Base-by-base conservation (phyloP, 805 yeast species). In the Schizosaccharomyces japonicus region DNA sequence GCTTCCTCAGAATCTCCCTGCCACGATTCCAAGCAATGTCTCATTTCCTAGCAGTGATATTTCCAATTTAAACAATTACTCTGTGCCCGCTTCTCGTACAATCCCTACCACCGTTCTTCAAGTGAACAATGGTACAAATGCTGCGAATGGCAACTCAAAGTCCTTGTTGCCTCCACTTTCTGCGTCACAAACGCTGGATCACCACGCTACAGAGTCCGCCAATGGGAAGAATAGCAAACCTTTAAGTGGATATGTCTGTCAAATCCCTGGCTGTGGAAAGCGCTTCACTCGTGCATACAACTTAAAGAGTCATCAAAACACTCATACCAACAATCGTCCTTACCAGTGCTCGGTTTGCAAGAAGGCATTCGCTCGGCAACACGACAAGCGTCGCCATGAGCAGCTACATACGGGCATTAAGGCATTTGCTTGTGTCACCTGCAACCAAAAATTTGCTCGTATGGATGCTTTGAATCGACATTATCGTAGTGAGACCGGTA, bases 241-340 rank as follows among this genome's bases (percentile, higher is more conserved):
- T 25, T 15, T 71, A 56, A 61, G 80, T 23, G 66, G 71, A 6
- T 80, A 72, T 60, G 78, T 58, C 63, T 87, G 96, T 60, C 75
- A 76, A 50, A 62, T 80, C 39, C 39, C 47, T 23, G 23, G 23
- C 23, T 87, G 98, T 62, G 84, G 76, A 36, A 84, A 83, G 61
- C 66, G 77, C 45, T 87, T 87, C 59, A 87, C 96, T 1, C 65
- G 96, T 49, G 94, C 95, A 0, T 90, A 90, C 60, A 90, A 90
- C 58, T 66, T 87, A 53, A 82, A 87, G 54, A 81, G 94, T 0
- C 98, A 87, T 62, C 65, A 80, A 57, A 67, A 95, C 50, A 87
- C 96, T 0, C 98, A 80, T 58, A 75, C 82, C 4, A 68, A 70
- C 45, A 85, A 76, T 46, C 72, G 77, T 49, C 90, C 90, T 4